Evolutionary conservation across 176 grass and related monocot genomes (phyloP).

Genomic region (Bromus sterilis): DNA sequence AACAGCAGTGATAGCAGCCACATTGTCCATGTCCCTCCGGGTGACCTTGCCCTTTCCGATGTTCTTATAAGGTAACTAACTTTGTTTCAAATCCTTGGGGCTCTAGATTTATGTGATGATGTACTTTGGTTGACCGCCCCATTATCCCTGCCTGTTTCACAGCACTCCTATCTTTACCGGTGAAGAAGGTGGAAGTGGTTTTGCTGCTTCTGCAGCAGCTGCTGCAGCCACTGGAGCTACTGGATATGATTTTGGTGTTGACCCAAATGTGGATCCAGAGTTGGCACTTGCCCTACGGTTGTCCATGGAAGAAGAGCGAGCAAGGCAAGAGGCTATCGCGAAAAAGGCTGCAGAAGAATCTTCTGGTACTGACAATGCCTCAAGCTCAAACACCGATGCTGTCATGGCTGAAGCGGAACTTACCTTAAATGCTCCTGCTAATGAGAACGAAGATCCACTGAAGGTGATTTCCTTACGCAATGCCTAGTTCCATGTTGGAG

Average conservation of each 20-base stretch:
- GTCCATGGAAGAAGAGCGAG: constrained; percentile 98
- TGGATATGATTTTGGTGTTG: constrained; percentile 96
- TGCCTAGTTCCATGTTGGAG: not conserved
- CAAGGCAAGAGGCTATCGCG: constrained; percentile 79
- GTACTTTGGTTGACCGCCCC: not conserved
- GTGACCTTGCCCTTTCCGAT: constrained; percentile 77
- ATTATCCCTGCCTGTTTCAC: constrained; percentile 13
- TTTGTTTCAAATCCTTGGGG: not conserved
- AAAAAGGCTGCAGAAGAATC: constrained; percentile 68
- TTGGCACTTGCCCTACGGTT: constrained; percentile 83
- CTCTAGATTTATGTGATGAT: not conserved
- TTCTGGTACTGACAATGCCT: constrained; percentile 44
- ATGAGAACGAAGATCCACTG: constrained; percentile 41
- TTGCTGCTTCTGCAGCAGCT: constrained; percentile 90
- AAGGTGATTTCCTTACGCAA: constrained; percentile 21
- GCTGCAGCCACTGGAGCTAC: constrained; percentile 76
- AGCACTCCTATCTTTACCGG: constrained; percentile 98
- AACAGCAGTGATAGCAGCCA: constrained; percentile 91
- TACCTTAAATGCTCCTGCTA: constrained; percentile 32
- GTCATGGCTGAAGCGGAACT: constrained; percentile 57
- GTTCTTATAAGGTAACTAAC: constrained; percentile 75
- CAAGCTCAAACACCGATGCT: constrained; percentile 47
- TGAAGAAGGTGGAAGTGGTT: constrained; percentile 91
- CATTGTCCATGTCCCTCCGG: constrained; percentile 82
- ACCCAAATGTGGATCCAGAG: constrained; percentile 95